phyloP scores from a whole-genome alignment of 768 basidiomycete species.

The Suillus tomentosus region DNA sequence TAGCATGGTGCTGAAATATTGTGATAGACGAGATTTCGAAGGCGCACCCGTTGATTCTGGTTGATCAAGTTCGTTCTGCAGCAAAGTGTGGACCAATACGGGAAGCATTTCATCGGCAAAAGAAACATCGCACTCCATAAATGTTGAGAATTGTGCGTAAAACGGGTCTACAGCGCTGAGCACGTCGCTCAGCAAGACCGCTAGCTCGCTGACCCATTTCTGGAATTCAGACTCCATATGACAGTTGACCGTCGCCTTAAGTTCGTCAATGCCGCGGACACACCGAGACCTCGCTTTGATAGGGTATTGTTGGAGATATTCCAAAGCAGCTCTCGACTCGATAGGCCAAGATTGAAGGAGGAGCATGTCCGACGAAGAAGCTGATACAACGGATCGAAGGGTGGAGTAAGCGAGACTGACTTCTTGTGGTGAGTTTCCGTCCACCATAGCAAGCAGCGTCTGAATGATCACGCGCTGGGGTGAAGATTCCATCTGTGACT shows the following conservation, averaged over 20 bases:
- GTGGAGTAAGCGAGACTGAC: conserved; percentile 65
- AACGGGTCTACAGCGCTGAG: conserved; percentile 59
- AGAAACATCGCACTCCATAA: conserved; percentile 52
- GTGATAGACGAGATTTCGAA: conserved; percentile 24
- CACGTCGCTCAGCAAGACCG: conserved; percentile 57
- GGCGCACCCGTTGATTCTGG: conserved; percentile 7
- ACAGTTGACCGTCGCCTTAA: conserved; percentile 31
- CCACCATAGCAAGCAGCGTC: conserved; percentile 59
- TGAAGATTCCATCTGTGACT: conserved; percentile 23
- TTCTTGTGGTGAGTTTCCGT: conserved; percentile 47
- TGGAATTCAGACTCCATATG: conserved; percentile 52
- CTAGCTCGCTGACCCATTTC: conserved; percentile 62
- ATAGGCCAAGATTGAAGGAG: conserved; percentile 35
- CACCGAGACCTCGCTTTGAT: conserved; percentile 36
- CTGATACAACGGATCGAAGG: conserved; percentile 58
- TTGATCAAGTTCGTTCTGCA: conserved; percentile 39
- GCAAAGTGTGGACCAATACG: conserved; percentile 68
- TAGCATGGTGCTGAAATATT: conserved; percentile 30
- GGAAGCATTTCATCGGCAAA: conserved; percentile 76
- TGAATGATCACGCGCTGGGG: conserved; percentile 54
- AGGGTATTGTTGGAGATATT: conserved; percentile 50
- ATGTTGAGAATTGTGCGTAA: conserved; percentile 65
- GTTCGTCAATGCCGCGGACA: conserved; percentile 39
- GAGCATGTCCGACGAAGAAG: conserved; percentile 32
- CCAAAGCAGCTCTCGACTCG: conserved; percentile 47